Evolutionary conservation across 2,329 filamentous ascomycete species (phyloP).

Genomic region (Microdochium bolleyi): DNA sequence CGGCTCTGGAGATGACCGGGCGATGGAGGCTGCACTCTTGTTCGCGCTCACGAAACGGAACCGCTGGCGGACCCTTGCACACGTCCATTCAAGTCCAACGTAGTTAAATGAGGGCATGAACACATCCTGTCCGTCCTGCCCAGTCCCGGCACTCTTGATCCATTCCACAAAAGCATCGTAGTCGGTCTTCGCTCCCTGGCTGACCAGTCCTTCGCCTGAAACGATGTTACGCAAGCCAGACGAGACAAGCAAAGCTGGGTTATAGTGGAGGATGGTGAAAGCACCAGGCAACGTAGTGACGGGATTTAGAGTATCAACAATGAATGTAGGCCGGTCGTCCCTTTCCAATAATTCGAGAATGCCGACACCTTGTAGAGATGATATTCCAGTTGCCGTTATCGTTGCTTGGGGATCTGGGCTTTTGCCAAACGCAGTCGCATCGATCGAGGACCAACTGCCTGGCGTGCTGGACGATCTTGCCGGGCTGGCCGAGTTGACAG

Average conservation of each 20-base stretch:
- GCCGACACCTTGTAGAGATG: slow-evolving; percentile 56
- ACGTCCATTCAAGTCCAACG: slow-evolving; percentile 61
- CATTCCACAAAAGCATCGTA: slow-evolving; percentile 62
- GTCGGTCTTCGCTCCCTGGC: slow-evolving; percentile 32
- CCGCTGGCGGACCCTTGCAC: slow-evolving; percentile 59
- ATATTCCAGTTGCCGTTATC: slow-evolving; percentile 34
- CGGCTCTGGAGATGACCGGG: slow-evolving; percentile 29
- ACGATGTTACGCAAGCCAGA: slow-evolving; percentile 49
- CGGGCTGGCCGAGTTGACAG: slow-evolving; percentile 37
- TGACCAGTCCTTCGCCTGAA: slow-evolving; percentile 35
- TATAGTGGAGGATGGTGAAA: slow-evolving; percentile 60
- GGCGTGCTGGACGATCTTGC: slow-evolving; percentile 41
- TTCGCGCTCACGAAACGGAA: slow-evolving; percentile 61
- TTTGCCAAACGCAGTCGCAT: slow-evolving; percentile 38
- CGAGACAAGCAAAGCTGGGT: slow-evolving; percentile 55
- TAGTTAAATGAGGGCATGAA: slow-evolving; percentile 49
- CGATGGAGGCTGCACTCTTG: slow-evolving; percentile 25
- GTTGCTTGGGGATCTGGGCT: slow-evolving; percentile 42
- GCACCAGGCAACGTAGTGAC: slow-evolving; percentile 44
- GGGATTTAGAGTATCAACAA: slow-evolving; percentile 58
- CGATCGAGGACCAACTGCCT: slow-evolving; percentile 45
- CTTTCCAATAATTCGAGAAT: slow-evolving; percentile 68
- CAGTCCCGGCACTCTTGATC: slow-evolving; percentile 49
- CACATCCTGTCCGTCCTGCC: slow-evolving; percentile 43
- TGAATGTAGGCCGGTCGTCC: slow-evolving; percentile 68